Evolutionary conservation across 305 asterid species (phyloP).

Genomic region (Fraxinus albicans): DNA sequence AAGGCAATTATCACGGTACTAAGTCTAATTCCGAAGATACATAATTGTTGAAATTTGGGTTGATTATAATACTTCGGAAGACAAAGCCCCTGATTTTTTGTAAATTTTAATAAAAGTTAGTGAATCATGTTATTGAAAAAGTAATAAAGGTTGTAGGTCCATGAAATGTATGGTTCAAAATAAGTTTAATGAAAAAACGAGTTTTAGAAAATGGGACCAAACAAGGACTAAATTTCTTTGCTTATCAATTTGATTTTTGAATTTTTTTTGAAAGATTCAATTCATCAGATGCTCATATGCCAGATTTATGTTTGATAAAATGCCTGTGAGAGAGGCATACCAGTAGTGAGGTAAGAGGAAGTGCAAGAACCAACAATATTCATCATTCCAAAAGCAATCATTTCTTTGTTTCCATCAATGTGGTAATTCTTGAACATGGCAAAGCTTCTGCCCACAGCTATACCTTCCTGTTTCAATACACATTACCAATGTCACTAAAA

Average conservation of each 20-base stretch:
- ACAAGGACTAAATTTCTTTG: neutral
- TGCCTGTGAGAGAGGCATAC: neutral
- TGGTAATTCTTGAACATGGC: constrained; percentile 89
- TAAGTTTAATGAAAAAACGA: neutral
- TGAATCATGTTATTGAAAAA: neutral
- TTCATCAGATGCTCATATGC: neutral
- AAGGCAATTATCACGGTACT: neutral
- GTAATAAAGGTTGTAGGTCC: too few species aligned
- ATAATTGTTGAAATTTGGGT: neutral
- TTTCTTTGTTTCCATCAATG: constrained; percentile 95
- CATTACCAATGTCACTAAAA: neutral
- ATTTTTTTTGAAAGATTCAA: neutral
- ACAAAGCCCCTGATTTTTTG: neutral
- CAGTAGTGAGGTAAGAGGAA: constrained; percentile 12
- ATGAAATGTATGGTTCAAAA: neutral
- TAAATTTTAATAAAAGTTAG: too few species aligned
- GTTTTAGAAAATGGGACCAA: neutral
- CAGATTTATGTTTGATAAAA: too few species aligned
- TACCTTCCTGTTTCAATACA: constrained; percentile 69
- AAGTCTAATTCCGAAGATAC: neutral
- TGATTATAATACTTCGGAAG: too few species aligned
- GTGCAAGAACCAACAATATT: constrained; percentile 19
- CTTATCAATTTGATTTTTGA: too few species aligned
- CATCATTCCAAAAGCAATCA: constrained; percentile 54
- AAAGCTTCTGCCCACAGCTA: constrained; percentile 94